Evolutionary conservation across 768 basidiomycete genomes (phyloP), one percentile per base, ranked within the genome.

Genomic region (Tricholoma furcatifolium): DNA sequence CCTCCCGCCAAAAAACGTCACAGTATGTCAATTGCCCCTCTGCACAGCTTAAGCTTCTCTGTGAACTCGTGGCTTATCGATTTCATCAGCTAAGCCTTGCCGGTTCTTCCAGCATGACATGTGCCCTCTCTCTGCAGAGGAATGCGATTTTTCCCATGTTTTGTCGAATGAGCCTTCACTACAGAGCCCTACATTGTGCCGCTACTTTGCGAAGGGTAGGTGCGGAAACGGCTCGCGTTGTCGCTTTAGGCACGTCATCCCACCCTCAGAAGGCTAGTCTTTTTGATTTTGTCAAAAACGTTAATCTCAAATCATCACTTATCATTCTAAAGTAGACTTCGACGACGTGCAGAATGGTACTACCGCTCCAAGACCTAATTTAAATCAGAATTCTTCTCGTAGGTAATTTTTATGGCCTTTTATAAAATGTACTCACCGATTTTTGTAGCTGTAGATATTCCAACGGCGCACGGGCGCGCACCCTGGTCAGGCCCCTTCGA

Each of bases 141-240:
- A 71, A 21, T 80, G 78, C 62, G 74, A 78, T 56, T 78, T 80
- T 60, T 70, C 72, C 32, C 77, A 80, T 59, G 63, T 76, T 35
- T 51, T 73, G 15, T 59, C 65, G 23, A 65, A 71, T 43, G 54
- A 65, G 15, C 56, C 60, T 18, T 43, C 62, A 10, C 40, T 63
- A 18, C 62, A 53, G 12, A 65, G 53, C 47, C 50, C 59, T 23
- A 62, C 53, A 30, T 49, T 44, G 36, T 76, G 75, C 55, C 65
- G 68, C 47, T 74, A 70, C 55, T 74, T 67, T 55, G 56, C 64
- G 36, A 60, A 65, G 18, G 73, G 74, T 5, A 65, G 64, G 42
- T 77, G 75, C 61, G 58, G 60, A 35, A 72, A 71, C 51, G 75
- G 72, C 20, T 44, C 64, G 5, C 54, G 58, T 42, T 79, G 76